Conservation (phyloP, 1,284 basidiomycete genomes). For the Tilletiopsis washingtonensis region DNA sequence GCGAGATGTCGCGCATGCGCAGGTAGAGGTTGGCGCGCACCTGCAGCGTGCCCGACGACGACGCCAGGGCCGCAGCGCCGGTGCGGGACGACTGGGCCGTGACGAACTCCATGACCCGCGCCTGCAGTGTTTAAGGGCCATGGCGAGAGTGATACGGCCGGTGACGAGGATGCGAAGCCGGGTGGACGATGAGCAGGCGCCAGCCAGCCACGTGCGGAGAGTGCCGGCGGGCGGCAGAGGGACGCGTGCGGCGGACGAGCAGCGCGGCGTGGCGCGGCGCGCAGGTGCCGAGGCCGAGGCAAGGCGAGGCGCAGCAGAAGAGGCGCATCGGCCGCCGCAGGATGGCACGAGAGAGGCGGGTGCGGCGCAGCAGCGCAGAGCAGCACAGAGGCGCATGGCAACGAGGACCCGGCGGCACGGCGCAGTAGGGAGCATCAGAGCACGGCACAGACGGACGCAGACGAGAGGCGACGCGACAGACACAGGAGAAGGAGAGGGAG, state of each 20-base stretch:
- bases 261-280: not conserved
- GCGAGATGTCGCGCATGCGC: conserved; percentile 77
- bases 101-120: conserved; percentile 90
- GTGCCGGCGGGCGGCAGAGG: not conserved
- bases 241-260: not conserved
- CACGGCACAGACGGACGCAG: not conserved
- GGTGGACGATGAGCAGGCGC: not conserved
- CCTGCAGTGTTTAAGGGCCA: not conserved
- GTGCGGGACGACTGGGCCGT: conserved; percentile 63
- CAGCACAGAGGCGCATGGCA: not conserved
- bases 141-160: not conserved
- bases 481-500: not conserved
- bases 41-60: conserved; percentile 40
- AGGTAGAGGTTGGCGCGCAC: conserved; percentile 89
- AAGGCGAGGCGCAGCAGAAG: not conserved
- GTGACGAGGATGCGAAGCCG: not conserved
- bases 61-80: conserved; percentile 60
- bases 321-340: not conserved
- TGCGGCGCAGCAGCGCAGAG: too few species aligned
- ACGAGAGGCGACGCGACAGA: not conserved
- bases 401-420: not conserved
- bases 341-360: not conserved
- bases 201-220: not conserved
- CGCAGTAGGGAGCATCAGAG: not conserved
- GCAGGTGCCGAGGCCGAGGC: not conserved